Evolutionary conservation across 768 basidiomycete genomes (phyloP), one percentile per base, ranked within the genome.

Genomic region (Lentinus brumalis): DNA sequence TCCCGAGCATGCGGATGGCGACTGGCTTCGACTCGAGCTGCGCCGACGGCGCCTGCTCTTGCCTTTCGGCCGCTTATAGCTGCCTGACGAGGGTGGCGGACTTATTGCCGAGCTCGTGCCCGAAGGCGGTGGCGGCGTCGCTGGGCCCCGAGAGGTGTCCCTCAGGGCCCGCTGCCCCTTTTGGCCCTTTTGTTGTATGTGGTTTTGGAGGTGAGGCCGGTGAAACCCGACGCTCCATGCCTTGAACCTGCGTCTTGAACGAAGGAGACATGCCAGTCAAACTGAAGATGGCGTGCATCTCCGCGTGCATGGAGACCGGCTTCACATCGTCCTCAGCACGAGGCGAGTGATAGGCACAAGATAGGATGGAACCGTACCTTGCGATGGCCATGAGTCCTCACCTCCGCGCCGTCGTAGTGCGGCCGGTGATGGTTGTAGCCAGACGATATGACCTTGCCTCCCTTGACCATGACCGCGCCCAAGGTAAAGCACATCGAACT

Each of bases 201-300:
- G 55, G 56, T 63, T 61, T 61, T 55, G 59, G 66, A 39, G 67
- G 65, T 59, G 65, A 61, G 58, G 59, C 50, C 52, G 60, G 71
- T 66, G 65, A 66, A 70, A 65, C 67, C 42, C 67, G 70, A 64
- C 67, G 70, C 60, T 69, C 73, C 67, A 67, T 66, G 63, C 68
- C 74, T 82, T 80, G 76, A 81, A 82, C 77, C 73, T 82, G 83
- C 73, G 76, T 78, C 76, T 80, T 81, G 75, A 78, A 80, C 61
- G 81, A 78, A 51, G 82, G 81, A 46, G 79, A 77, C 77, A 75
- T 76, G 74, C 80, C 74, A 53, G 80, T 82, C 57, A 80, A 66
- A 63, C 73, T 83, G 71, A 80, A 82, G 59, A 85, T 85, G 31
- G 79, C 80, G 63, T 85, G 80, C 85, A 85, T 85, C 73, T 84